Evolutionary conservation across 352 stramenopile genomes (phyloP).

Genomic region (Phytophthora ramorum): DNA sequence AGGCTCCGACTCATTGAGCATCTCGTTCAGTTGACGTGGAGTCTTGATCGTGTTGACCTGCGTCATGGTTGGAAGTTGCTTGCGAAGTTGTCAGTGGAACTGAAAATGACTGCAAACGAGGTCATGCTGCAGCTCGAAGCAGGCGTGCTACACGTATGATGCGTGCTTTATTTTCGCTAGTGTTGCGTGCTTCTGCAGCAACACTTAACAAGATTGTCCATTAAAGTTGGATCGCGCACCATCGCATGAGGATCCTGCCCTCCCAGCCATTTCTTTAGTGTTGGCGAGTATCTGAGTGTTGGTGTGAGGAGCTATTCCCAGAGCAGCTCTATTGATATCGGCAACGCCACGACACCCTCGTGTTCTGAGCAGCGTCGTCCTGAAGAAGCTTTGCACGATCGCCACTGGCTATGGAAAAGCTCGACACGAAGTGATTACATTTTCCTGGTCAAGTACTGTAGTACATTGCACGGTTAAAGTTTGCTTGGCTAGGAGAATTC

Average conservation of each 20-base stretch:
- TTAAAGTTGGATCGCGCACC: constrained; percentile 4
- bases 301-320: not conserved
- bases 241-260: constrained; percentile 8
- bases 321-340: not conserved
- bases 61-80: constrained; percentile 3
- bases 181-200: constrained; percentile 15
- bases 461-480: no score
- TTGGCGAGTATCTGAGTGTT: not conserved
- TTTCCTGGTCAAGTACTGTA: no score
- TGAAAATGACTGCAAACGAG: constrained; percentile 13
- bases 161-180: constrained; percentile 8
- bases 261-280: constrained; percentile 3
- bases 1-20: constrained; percentile 28
- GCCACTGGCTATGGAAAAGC: no score
- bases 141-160: not conserved
- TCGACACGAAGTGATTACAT: no score
- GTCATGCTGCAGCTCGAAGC: not conserved
- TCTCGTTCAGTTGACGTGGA: constrained; percentile 1
- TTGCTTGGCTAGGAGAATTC: no score
- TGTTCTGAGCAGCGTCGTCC: constrained; percentile 3
- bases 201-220: constrained; percentile 5
- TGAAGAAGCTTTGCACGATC: not conserved
- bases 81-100: constrained; percentile 9
- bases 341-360: constrained; percentile 21
- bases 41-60: constrained; percentile 15